phyloP scores from a whole-genome alignment of 805 yeast species.

The Ogataea paraovalis region DNA sequence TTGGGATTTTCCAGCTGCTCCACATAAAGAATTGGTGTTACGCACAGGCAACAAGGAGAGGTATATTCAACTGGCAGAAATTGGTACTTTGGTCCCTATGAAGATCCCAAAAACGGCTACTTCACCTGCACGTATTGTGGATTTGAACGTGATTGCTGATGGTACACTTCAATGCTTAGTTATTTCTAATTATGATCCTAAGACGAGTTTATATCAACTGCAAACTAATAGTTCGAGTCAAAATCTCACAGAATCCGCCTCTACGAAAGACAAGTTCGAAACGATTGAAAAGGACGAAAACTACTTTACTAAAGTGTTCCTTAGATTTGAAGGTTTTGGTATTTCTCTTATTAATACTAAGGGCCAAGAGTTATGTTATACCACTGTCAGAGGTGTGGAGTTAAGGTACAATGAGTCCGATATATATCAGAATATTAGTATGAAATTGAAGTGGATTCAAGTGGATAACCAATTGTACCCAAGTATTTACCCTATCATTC shows the following conservation, averaged over 20 bases:
- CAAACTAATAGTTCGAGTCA: conserved; percentile 28
- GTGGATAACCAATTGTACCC: conserved; percentile 90
- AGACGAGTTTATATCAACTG: conserved; percentile 68
- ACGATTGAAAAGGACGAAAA: conserved; percentile 51
- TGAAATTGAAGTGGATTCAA: conserved; percentile 91
- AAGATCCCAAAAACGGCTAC: conserved; percentile 50
- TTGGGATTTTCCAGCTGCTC: conserved; percentile 95
- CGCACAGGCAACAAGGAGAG: conserved; percentile 72
- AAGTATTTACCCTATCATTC: conserved; percentile 78
- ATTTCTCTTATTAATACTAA: conserved; percentile 73
- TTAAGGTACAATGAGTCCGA: conserved; percentile 79
- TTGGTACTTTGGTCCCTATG: conserved; percentile 88
- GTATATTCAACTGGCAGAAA: conserved; percentile 82
- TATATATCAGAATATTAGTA: conserved; percentile 70
- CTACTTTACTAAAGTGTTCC: conserved; percentile 46
- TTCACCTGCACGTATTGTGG: conserved; percentile 53
- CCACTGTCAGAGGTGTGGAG: conserved; percentile 80
- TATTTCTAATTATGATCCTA: conserved; percentile 77
- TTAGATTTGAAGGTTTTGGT: conserved; percentile 82
- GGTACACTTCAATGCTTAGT: conserved; percentile 91
- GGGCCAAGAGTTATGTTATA: conserved; percentile 74
- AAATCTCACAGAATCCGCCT: conserved; percentile 24
- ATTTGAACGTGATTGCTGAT: conserved; percentile 90
- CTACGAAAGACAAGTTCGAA: conserved; percentile 46
- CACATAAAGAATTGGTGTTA: conserved; percentile 72